A percentile compares a stretch with the other conserved stretches of the same genome.
Conservation (phyloP, 2,329 filamentous ascomycete genomes). For the Colletotrichum eremochloae region DNA sequence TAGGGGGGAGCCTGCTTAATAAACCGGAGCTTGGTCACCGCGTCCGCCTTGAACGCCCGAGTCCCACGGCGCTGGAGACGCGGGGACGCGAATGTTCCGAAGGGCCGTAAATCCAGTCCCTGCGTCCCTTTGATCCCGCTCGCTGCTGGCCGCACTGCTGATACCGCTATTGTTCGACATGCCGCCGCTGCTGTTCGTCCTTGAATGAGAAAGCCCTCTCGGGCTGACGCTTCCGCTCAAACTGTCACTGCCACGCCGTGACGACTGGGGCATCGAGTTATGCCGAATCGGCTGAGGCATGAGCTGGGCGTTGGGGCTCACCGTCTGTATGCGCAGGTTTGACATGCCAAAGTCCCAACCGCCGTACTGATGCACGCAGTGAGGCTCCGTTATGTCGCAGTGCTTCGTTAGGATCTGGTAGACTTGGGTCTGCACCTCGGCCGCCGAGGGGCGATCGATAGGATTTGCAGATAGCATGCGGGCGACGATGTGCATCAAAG, state of each 20-base stretch:
- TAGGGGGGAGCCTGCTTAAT: slow-evolving; percentile 12
- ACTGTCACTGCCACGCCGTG: slow-evolving; percentile 40
- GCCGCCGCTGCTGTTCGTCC: slow-evolving; percentile 52
- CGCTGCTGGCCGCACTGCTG: slow-evolving; percentile 45
- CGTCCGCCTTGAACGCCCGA: slow-evolving; percentile 32
- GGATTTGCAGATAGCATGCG: slow-evolving; percentile 68
- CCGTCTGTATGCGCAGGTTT: slow-evolving; percentile 43
- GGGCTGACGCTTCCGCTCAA: slow-evolving; percentile 43
- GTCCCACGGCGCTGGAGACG: slow-evolving; percentile 39
- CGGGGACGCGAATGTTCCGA: slow-evolving; percentile 39
- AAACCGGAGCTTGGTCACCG: slow-evolving; percentile 39
- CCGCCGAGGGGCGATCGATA: slow-evolving; percentile 65
- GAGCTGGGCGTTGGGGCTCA: slow-evolving; percentile 35
- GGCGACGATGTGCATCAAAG: slow-evolving; percentile 65
- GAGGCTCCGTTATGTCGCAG: slow-evolving; percentile 63
- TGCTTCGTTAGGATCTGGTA: slow-evolving; percentile 65
- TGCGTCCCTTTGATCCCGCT: slow-evolving; percentile 33
- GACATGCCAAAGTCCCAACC: slow-evolving; percentile 50
- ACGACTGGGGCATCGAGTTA: slow-evolving; percentile 38
- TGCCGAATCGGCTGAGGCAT: slow-evolving; percentile 33
- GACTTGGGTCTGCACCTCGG: slow-evolving; percentile 65
- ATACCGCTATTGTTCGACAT: slow-evolving; percentile 53
- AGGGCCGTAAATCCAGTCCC: slow-evolving; percentile 38
- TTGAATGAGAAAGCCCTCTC: slow-evolving; percentile 47
- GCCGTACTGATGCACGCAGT: slow-evolving; percentile 66